Conservation (phyloP, 768 basidiomycete species). For the Termitomyces sp. region DNA sequence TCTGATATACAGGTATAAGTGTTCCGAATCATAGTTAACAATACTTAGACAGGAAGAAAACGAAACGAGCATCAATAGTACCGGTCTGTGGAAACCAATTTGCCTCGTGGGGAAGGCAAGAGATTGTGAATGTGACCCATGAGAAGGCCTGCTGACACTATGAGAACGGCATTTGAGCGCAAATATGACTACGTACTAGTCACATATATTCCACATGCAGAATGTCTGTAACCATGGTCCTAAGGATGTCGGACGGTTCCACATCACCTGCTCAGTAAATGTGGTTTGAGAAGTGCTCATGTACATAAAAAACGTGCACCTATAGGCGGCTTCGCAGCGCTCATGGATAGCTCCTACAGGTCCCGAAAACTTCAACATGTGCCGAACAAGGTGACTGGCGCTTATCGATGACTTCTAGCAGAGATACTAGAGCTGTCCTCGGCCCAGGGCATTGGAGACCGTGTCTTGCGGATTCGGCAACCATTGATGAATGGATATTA, state of each 20-base stretch:
- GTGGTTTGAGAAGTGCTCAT: neutral
- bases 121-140: neutral
- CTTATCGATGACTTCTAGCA: neutral
- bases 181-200: neutral
- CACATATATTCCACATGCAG: neutral
- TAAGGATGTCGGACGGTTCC: neutral
- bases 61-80: neutral
- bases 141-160: neutral
- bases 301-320: neutral
- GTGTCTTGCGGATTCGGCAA: neutral
- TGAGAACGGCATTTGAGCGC: neutral
- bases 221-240: neutral
- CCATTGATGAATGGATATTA: neutral
- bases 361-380: neutral
- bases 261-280: constrained; percentile 2
- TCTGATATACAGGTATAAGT: too few species aligned
- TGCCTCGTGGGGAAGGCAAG: neutral
- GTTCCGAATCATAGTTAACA: neutral
- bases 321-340: neutral
- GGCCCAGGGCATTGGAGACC: neutral
- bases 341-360: neutral
- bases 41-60: neutral
- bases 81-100: neutral
- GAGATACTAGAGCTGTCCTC: neutral
- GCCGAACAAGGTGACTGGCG: neutral